Conservation (phyloP, 2,329 filamentous ascomycete species). For the Aureobasidium sp. region DNA sequence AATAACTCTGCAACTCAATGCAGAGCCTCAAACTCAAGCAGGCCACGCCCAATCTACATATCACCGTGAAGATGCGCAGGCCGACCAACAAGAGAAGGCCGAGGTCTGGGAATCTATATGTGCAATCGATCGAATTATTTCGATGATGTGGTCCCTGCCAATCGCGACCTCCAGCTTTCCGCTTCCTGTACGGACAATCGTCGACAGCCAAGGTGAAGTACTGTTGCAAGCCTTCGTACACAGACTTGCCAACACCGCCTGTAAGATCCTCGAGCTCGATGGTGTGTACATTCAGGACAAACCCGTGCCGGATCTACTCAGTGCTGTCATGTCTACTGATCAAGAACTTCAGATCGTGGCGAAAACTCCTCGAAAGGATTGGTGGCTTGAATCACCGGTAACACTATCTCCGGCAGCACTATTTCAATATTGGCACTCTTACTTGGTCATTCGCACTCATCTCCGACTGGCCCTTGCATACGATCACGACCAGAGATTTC, state of each 20-base stretch:
- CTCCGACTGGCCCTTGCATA: conserved; percentile 1
- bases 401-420: neutral
- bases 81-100: conserved; percentile 19
- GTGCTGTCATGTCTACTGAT: conserved; percentile 24
- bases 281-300: conserved; percentile 19
- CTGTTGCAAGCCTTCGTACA: conserved; percentile 23
- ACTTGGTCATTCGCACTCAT: conserved; percentile 1
- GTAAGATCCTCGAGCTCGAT: conserved; percentile 24
- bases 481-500: neutral
- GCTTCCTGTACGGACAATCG: conserved; percentile 18
- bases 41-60: neutral
- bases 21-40: neutral
- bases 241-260: conserved; percentile 24
- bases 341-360: conserved; percentile 24
- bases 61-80: conserved; percentile 11
- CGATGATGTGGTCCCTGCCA: conserved; percentile 33
- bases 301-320: conserved; percentile 20
- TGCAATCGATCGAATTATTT: conserved; percentile 27
- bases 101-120: conserved; percentile 31
- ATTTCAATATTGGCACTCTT: neutral
- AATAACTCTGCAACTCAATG: neutral
- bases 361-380: conserved; percentile 21
- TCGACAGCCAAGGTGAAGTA: conserved; percentile 22
- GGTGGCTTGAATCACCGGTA: conserved; percentile 16
- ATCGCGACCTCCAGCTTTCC: conserved; percentile 25